Conservation (phyloP, 805 yeast species). For the Kodamaea jinghongensis region DNA sequence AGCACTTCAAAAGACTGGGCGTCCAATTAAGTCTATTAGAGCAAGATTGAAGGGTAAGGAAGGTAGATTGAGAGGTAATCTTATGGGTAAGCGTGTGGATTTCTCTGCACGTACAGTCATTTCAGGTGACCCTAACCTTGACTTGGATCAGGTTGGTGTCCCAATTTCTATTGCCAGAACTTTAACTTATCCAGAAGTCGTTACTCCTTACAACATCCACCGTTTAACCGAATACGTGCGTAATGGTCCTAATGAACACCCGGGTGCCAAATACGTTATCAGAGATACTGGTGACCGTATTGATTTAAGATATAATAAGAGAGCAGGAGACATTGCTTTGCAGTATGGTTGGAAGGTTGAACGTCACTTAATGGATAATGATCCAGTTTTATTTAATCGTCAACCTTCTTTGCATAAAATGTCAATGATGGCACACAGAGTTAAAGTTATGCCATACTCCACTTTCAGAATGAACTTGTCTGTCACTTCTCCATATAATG, state of each 20-base stretch:
- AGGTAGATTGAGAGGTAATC: slow-evolving; percentile 96
- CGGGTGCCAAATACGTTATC: slow-evolving; percentile 98
- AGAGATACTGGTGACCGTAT: slow-evolving; percentile 99
- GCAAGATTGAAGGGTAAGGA: slow-evolving; percentile 99
- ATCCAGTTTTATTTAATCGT: slow-evolving; percentile 97
- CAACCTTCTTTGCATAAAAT: slow-evolving; percentile 98
- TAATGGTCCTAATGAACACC: slow-evolving; percentile 98
- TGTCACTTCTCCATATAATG: slow-evolving; percentile 98
- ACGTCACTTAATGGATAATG: slow-evolving; percentile 96
- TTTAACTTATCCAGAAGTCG: slow-evolving; percentile 93
- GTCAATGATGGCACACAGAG: slow-evolving; percentile 99
- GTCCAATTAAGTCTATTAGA: slow-evolving; percentile 97
- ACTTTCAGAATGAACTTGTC: slow-evolving; percentile 95
- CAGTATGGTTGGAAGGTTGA: slow-evolving; percentile 99
- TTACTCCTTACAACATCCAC: slow-evolving; percentile 96
- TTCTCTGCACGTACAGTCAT: slow-evolving; percentile 98
- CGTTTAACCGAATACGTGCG: slow-evolving; percentile 88
- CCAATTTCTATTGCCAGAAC: slow-evolving; percentile 96
- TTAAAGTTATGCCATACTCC: slow-evolving; percentile 97
- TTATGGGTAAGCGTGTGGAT: slow-evolving; percentile 99
- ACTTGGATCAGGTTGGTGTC: slow-evolving; percentile 97
- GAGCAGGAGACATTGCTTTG: slow-evolving; percentile 96
- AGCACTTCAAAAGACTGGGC: slow-evolving; percentile 96
- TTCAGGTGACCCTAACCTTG: slow-evolving; percentile 98
- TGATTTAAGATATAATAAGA: slow-evolving; percentile 92